phyloP scores from a whole-genome alignment of 2,329 filamentous ascomycete species.

The Tolypocladium inflatum region DNA sequence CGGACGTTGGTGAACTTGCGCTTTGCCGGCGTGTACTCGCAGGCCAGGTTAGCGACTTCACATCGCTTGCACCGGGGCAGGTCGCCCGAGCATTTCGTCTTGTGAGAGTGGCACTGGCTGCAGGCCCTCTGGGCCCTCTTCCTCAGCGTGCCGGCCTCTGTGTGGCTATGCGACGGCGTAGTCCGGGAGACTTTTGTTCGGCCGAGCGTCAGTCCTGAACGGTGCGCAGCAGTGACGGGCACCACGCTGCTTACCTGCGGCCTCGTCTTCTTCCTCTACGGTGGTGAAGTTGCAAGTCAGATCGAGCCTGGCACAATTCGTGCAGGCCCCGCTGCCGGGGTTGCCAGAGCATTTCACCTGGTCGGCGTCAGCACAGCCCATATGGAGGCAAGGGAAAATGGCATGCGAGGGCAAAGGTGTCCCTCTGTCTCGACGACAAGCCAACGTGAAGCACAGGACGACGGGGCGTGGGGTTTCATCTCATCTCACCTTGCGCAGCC shows the following conservation, averaged over 20 bases:
- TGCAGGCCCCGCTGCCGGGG: slow-evolving; percentile 23
- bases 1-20: slow-evolving; percentile 26
- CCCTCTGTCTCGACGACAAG: neutral
- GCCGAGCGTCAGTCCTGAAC: neutral
- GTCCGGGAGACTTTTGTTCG: slow-evolving; percentile 24
- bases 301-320: slow-evolving; percentile 26
- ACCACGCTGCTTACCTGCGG: slow-evolving; percentile 9
- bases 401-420: neutral
- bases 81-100: slow-evolving; percentile 33
- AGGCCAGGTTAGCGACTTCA: slow-evolving; percentile 20
- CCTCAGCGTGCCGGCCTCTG: slow-evolving; percentile 30
- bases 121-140: slow-evolving; percentile 33
- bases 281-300: slow-evolving; percentile 24
- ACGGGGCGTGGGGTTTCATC: neutral
- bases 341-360: slow-evolving; percentile 34
- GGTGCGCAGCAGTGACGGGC: neutral
- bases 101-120: slow-evolving; percentile 29
- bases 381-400: neutral
- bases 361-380: neutral
- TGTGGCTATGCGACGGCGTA: slow-evolving; percentile 28
- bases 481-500: slow-evolving; percentile 24
- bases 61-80: slow-evolving; percentile 29
- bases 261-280: slow-evolving; percentile 9
- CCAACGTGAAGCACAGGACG: neutral
- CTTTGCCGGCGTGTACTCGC: slow-evolving; percentile 29